Evolutionary conservation across 441 rosid genomes (phyloP).

Genomic region (Pelargonium australe): DNA sequence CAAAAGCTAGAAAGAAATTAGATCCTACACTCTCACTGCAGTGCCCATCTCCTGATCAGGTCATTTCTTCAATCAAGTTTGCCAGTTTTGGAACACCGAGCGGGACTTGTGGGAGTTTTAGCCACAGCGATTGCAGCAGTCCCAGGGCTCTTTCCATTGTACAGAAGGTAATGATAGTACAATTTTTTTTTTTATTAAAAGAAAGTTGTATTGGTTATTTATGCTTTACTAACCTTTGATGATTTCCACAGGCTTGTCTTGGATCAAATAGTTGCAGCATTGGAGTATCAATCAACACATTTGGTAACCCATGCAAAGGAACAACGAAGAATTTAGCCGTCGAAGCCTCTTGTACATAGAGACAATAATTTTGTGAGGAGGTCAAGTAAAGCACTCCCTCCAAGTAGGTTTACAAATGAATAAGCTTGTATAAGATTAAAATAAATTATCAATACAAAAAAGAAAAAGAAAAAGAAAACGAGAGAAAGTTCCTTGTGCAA

Average conservation of each 20-base stretch:
- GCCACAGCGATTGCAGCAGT: slow-evolving; percentile 62
- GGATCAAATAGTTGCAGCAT: slow-evolving; percentile 70
- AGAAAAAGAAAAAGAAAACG: slow-evolving; percentile 3
- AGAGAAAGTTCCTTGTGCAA: background rate
- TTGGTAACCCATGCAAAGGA: slow-evolving; percentile 80
- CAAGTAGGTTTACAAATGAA: background rate
- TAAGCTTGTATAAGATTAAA: slow-evolving; percentile 6
- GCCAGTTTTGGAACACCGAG: slow-evolving; percentile 86
- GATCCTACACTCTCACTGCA: slow-evolving; percentile 44
- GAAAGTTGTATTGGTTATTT: too few relatives aligned
- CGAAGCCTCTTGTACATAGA: slow-evolving; percentile 63
- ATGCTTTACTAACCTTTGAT: too few relatives aligned
- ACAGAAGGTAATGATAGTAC: slow-evolving; percentile 36
- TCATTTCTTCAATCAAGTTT: slow-evolving; percentile 66
- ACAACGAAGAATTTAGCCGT: slow-evolving; percentile 71
- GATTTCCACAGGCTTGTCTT: slow-evolving; percentile 66
- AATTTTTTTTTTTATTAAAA: too few relatives aligned
- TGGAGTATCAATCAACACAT: slow-evolving; percentile 45
- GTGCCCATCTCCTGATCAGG: slow-evolving; percentile 61
- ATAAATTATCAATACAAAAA: slow-evolving; percentile 3
- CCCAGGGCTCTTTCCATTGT: slow-evolving; percentile 49
- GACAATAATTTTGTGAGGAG: slow-evolving; percentile 13
- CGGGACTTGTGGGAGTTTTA: slow-evolving; percentile 77
- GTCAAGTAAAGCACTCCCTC: background rate
- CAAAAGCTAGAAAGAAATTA: slow-evolving; percentile 30